Percentiles rank a stretch among this genome's conserved stretches.
phyloP scores from a whole-genome alignment of 78 protist species.

The Dictyostelium brefeldianum region DNA sequence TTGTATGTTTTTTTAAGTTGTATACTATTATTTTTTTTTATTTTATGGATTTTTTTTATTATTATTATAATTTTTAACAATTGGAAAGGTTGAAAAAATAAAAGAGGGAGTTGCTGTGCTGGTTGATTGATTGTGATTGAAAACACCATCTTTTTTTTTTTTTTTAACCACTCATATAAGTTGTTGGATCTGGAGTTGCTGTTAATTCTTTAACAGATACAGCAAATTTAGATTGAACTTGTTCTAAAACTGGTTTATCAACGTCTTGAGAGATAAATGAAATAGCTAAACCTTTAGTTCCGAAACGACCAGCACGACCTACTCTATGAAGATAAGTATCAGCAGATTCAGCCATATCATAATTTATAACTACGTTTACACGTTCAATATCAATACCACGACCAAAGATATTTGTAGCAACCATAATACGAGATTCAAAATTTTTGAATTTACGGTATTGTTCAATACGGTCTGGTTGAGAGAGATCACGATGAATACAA shows the following conservation, averaged over 20 bases:
- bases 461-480: conserved; percentile 90
- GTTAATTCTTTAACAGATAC: conserved; percentile 92
- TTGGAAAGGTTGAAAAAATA: no score
- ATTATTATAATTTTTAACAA: no score
- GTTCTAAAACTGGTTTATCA: conserved; percentile 86
- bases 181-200: conserved; percentile 85
- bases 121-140: no score
- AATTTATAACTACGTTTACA: conserved; percentile 99
- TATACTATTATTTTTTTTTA: no score
- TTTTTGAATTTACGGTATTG: conserved; percentile 96
- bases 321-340: conserved; percentile 99
- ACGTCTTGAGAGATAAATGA: conserved; percentile 94
- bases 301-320: conserved; percentile 99
- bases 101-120: no score
- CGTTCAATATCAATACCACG: conserved; percentile 99
- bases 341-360: conserved; percentile 98
- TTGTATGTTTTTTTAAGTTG: no score
- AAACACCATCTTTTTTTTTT: background rate
- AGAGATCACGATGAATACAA: conserved; percentile 91
- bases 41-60: no score
- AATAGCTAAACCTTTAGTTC: conserved; percentile 99
- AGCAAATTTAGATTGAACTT: conserved; percentile 97
- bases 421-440: conserved; percentile 96
- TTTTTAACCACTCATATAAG: conserved; percentile 34
- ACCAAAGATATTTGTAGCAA: conserved; percentile 99